These are phyloP conservation scores for Scedosporium apiospermum DNA, from an alignment of 2,329 filamentous ascomycete species.

Conservation along the genomic window DNA sequence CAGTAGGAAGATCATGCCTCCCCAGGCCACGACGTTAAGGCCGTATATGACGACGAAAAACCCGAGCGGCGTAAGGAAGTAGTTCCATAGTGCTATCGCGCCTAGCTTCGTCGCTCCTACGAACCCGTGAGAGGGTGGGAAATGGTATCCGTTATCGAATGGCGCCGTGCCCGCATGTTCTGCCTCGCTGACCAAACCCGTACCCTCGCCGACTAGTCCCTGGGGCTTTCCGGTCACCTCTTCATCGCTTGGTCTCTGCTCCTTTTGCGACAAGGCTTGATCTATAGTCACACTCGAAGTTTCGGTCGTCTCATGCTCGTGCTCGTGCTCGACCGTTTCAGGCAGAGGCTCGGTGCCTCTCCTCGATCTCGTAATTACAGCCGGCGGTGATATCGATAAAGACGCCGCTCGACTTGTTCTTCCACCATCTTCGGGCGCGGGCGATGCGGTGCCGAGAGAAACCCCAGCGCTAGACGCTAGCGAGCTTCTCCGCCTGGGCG, in stretches of 20 bases:
- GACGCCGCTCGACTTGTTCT: background rate
- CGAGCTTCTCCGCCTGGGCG: slow-evolving; percentile 8
- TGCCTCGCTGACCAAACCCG: background rate
- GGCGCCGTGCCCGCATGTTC: slow-evolving; percentile 20
- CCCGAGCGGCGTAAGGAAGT: slow-evolving; percentile 64
- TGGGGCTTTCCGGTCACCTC: background rate
- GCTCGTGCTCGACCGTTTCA: background rate
- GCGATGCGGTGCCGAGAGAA: background rate
- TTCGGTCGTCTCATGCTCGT: background rate
- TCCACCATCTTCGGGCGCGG: background rate
- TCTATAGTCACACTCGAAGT: background rate
- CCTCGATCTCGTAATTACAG: background rate
- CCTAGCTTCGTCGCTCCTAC: slow-evolving; percentile 48
- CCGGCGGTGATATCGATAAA: background rate
- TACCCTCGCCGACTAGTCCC: background rate
- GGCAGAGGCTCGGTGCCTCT: background rate
- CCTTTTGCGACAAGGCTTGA: background rate
- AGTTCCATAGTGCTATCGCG: slow-evolving; percentile 57
- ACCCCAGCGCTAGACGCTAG: background rate
- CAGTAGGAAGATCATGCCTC: slow-evolving; percentile 81
- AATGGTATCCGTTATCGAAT: slow-evolving; percentile 57
- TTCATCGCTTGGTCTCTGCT: background rate
- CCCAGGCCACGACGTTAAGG: slow-evolving; percentile 79
- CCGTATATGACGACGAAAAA: slow-evolving; percentile 72
- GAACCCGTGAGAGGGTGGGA: slow-evolving; percentile 51